Percentiles rank a stretch among this genome's conserved stretches.
Conservation (phyloP, 2,329 filamentous ascomycete genomes). For the Botrytis fabae region DNA sequence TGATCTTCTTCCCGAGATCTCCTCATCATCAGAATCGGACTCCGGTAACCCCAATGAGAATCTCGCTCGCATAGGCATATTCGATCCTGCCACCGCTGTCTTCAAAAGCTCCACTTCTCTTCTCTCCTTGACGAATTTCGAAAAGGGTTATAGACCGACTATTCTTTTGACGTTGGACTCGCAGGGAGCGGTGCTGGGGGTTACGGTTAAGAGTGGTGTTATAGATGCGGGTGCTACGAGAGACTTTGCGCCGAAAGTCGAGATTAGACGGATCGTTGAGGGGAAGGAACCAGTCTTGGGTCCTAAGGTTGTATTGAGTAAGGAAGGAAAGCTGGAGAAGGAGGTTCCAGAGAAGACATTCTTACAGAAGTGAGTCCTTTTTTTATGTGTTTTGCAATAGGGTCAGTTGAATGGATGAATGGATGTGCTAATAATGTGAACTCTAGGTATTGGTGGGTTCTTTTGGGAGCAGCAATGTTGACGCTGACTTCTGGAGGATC, state of each 20-base stretch:
- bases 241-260: constrained; percentile 63
- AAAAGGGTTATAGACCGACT: constrained; percentile 60
- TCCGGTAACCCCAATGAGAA: constrained; percentile 11
- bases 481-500: constrained; percentile 54
- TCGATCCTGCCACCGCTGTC: constrained; percentile 47
- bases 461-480: constrained; percentile 54
- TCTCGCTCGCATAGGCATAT: constrained; percentile 59
- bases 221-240: constrained; percentile 65
- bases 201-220: constrained; percentile 54
- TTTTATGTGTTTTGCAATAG: background rate
- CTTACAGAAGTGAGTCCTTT: constrained; percentile 61
- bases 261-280: constrained; percentile 49
- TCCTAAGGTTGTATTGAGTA: constrained; percentile 61
- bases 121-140: constrained; percentile 57
- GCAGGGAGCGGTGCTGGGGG: constrained; percentile 50
- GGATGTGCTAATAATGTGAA: constrained; percentile 3
- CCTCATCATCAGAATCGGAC: background rate
- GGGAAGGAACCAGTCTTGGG: constrained; percentile 62
- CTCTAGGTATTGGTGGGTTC: constrained; percentile 62
- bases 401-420: background rate
- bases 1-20: constrained; percentile 40
- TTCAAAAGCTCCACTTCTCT: constrained; percentile 60
- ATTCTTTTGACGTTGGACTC: constrained; percentile 54
- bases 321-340: constrained; percentile 59
- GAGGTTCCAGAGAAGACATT: constrained; percentile 62